Evolutionary conservation across 1,284 basidiomycete species (phyloP).

Genomic region (Phylloboletellus chloephorus): DNA sequence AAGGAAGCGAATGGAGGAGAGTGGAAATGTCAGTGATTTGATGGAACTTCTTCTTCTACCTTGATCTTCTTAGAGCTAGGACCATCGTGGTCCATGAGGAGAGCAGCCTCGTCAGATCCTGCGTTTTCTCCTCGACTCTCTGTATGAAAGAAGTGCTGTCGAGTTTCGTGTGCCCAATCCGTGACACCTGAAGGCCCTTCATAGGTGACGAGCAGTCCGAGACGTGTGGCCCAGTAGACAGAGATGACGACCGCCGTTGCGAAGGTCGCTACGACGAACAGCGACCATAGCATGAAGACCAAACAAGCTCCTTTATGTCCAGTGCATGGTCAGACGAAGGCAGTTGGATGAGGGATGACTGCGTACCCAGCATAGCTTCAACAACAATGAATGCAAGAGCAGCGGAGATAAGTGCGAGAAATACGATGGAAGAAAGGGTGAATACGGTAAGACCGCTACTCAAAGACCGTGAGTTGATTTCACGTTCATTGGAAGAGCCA

Average conservation of each 20-base stretch:
- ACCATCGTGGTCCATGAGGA: conserved; percentile 21
- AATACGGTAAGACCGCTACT: conserved; percentile 32
- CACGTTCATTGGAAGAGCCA: not conserved
- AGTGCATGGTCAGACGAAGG: conserved; percentile 3
- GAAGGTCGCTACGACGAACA: conserved; percentile 23
- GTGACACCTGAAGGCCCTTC: conserved; percentile 34
- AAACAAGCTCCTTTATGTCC: conserved; percentile 17
- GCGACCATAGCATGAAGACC: conserved; percentile 25
- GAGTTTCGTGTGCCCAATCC: conserved; percentile 36
- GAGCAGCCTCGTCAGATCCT: conserved; percentile 23
- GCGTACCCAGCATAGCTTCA: conserved; percentile 25
- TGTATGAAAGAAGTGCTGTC: conserved; percentile 14
- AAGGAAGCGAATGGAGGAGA: not conserved
- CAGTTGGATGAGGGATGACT: not conserved
- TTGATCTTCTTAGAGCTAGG: conserved; percentile 22
- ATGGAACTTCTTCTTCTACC: conserved; percentile 20
- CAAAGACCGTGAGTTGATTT: conserved; percentile 1
- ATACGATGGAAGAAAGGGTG: conserved; percentile 23
- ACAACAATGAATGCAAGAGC: conserved; percentile 16
- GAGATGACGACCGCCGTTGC: conserved; percentile 24
- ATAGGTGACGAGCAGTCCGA: conserved; percentile 29
- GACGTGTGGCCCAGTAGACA: conserved; percentile 33
- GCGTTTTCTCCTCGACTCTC: conserved; percentile 18
- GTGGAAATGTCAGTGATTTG: conserved; percentile 5
- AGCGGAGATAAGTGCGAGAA: conserved; percentile 29